phyloP scores from a whole-genome alignment of 2,329 filamentous ascomycete species.

The Orbilia ellipsospora region DNA sequence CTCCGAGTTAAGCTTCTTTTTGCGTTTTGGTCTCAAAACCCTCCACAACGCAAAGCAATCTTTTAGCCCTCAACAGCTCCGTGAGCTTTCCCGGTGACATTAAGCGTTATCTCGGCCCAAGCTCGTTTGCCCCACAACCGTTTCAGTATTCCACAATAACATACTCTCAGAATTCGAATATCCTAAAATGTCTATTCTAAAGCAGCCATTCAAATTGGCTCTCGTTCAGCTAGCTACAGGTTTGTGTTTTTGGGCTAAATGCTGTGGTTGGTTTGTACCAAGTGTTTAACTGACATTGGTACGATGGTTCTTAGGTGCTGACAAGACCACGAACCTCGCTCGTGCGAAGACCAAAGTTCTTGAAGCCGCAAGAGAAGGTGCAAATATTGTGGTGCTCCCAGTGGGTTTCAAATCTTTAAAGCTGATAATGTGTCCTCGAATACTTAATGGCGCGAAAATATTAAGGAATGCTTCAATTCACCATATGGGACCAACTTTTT shows the following conservation, averaged over 20 bases:
- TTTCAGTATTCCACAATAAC: too few species aligned
- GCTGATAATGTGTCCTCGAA: not conserved
- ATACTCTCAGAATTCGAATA: not conserved
- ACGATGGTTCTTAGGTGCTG: conserved; percentile 67
- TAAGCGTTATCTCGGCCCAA: too few species aligned
- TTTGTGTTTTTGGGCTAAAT: conserved; percentile 59
- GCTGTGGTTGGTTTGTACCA: not conserved
- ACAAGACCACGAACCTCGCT: conserved; percentile 85
- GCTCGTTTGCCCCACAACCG: too few species aligned
- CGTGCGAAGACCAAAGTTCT: conserved; percentile 84
- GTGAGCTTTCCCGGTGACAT: too few species aligned
- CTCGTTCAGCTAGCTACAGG: conserved; percentile 83
- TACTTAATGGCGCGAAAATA: not conserved
- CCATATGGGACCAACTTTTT: conserved; percentile 90
- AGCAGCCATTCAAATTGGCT: conserved; percentile 80
- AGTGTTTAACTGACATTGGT: not conserved
- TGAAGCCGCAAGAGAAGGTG: conserved; percentile 79
- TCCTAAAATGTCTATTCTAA: conserved; percentile 68
- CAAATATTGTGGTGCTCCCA: conserved; percentile 88
- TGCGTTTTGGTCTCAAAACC: too few species aligned
- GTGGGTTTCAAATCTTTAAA: conserved; percentile 9
- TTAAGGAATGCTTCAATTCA: conserved; percentile 92
- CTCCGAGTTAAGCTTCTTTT: too few species aligned
- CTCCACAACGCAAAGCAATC: too few species aligned
- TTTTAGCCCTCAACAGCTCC: too few species aligned